Base-by-base conservation (phyloP, 768 basidiomycete genomes). In the Chlorophyllum brunneum region DNA sequence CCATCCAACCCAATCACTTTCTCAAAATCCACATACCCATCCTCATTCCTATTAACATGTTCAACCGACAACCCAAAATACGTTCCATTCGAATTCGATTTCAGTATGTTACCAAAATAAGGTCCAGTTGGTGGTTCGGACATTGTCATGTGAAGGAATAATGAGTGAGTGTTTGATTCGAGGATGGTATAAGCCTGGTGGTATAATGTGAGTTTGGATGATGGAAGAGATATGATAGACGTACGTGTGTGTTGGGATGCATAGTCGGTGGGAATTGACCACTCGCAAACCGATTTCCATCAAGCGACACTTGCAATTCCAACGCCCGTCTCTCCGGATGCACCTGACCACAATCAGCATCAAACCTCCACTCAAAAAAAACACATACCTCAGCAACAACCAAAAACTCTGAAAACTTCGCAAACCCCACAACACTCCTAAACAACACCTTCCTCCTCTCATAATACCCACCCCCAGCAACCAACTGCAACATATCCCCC, bases 1-100 rank as follows among this genome's bases (percentile, higher is more conserved):
- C 97, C 97, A 65, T 98, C 95, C 43, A 99, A 69, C 8, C 94
- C 95, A 51, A 88, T 82, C 79, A 98, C 88, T 76, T 98, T 99
- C 73, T 99, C 97, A 59, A 98, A 99, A 66, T 99, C 95, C 27
- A 93, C 95, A 61, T 79, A 98, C 4, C 97, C 97, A 0, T 71
- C 64, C 0, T 81, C 71, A 64, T 99, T 86, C n/a, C 97, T 81
- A 66, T 98, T 98, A 50, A 90, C 97, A 59, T 93, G 78, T 59
- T 91, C 87, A 33, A 90, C 62, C 0, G 94, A 91, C 9, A 94
- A 65, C 18, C 89, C 86, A 65, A 93, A 99, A 74, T 97, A 98
- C 0, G 97, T 99, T 31, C 97, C 97, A 61, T 99, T 99, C 26
- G 89, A 98, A 67, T 99, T 98, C 24, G 95, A 97, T 68, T 95